Base-by-base conservation (phyloP, 345 rosid genomes). In the Gossypium thurberi region DNA sequence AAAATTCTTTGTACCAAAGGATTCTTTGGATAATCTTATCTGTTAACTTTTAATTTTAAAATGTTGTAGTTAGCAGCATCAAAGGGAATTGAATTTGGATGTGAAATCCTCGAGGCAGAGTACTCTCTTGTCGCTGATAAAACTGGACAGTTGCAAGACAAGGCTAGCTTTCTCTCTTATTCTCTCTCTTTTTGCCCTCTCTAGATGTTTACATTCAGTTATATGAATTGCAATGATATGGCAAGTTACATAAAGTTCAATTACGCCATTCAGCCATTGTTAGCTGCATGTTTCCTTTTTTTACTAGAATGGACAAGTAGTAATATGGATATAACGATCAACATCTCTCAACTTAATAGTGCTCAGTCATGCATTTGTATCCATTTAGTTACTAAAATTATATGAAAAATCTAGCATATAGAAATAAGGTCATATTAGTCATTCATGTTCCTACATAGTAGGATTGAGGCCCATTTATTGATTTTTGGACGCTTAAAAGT, bases 21-120 rank as follows among this genome's bases (percentile, higher is more conserved):
- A 8, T 75, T 61, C 43, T 79, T 60, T 51, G 61, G 40, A 53
- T 78, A 8, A 70, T 7, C 61, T 56, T 72, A 37, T 70, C 64
- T 60, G 21, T 69, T 26, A 68, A 26, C 25, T 48, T 79, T 76
- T 60, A 69, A 61, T 52, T 15, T 76, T 81, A 69, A 62, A 73
- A 48, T 72, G 25, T 69, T 73, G 56, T 81, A 90, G 98, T 81
- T 79, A 56, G 80, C 85, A 64, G 70, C 92, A 75, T 82, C 89
- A 25, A 89, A 85, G 85, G 97, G 92, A 78, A 82, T 79, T 75
- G 85, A 82, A 70, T 87, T 87, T 75, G 96, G 84, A 68, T 84
- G 75, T 69, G 94, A 90, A 82, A 81, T 90, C 73, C 92, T 91
- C 64, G 92, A 91, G 77, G 90, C 90, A 20, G 97, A 94, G 81